Conservation (phyloP, 768 basidiomycete species). For the Mycena capillaripes region DNA sequence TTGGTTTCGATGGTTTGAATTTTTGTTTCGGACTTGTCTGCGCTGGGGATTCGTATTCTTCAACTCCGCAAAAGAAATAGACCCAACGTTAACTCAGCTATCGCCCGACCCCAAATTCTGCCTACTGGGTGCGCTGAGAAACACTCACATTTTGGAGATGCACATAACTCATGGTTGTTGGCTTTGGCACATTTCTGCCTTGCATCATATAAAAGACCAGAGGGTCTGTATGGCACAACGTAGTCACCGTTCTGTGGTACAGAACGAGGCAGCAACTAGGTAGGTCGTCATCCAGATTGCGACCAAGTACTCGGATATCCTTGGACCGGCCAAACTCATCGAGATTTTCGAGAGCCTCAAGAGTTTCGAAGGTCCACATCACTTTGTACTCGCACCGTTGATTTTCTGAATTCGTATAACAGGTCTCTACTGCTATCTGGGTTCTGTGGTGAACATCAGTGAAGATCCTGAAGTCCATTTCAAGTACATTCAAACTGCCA, state of each 20-base stretch:
- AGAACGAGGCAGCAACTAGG: no score
- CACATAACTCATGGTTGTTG: no score
- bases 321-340: conserved; percentile 97
- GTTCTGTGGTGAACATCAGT: conserved; percentile 96
- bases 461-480: conserved; percentile 98
- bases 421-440: conserved; percentile 98
- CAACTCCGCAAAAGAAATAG: no score
- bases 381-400: not conserved
- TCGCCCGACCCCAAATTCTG: no score
- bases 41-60: no score
- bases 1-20: not conserved
- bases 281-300: conserved; percentile 97
- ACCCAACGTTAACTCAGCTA: no score
- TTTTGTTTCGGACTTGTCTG: conserved; percentile 6
- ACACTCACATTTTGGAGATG: no score
- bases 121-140: no score
- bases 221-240: no score
- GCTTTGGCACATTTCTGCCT: no score
- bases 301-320: conserved; percentile 98
- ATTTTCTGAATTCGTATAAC: not conserved
- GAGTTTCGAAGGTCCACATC: conserved; percentile 87
- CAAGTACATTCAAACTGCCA: conserved; percentile 99
- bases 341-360: conserved; percentile 99
- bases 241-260: no score
- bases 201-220: no score